Evolutionary conservation across 306 rosid species (phyloP), one percentile per base, ranked within the genome.

Genomic region (Cicer judaicum): DNA sequence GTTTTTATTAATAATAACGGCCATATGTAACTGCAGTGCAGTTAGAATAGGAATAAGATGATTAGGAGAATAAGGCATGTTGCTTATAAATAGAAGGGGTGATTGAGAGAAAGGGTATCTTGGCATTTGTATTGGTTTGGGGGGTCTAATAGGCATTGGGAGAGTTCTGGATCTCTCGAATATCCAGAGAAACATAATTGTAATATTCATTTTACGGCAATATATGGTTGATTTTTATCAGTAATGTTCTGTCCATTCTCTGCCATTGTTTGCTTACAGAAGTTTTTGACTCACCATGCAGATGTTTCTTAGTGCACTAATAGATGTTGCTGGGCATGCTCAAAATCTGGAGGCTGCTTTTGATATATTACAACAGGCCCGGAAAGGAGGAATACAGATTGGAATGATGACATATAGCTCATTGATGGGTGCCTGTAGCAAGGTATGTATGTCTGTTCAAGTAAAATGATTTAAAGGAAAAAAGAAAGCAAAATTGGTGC

Each of bases 371-470:
- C 81, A 80, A 49, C 89, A 91, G 78, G 93, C 95, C 66, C 87
- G 67, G 61, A 80, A 65, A 46, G 83, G 62, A 85, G 93, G 98
- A 88, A 73, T 85, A 52, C 59, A 15, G 15, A 73, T 86, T 78
- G 97, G 97, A 75, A 87, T 72, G 44, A 75, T 90, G 75, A 63
- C 96, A 69, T 94, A 90, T 84, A 90, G 98, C 82, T 91, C 98
- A 66, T 83, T 94, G 89, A 91, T 94, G 98, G 98, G 98, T 40
- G 98, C 98, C 69, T 94, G 97, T 84, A 86, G 97, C 90, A 90
- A 94, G 83, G 98, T 94, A 92, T 78, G 95, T 87, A 92, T 78
- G 93, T 87, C 63, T 56, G 59, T 24, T 53, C 64, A 71, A 68
- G 82, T 75, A 71, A 71, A 48, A 60, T 48, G 68, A 49, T 76